Evolutionary conservation across 306 rosid species (phyloP), one percentile per base, ranked within the genome.

Genomic region (Abrus precatorius): DNA sequence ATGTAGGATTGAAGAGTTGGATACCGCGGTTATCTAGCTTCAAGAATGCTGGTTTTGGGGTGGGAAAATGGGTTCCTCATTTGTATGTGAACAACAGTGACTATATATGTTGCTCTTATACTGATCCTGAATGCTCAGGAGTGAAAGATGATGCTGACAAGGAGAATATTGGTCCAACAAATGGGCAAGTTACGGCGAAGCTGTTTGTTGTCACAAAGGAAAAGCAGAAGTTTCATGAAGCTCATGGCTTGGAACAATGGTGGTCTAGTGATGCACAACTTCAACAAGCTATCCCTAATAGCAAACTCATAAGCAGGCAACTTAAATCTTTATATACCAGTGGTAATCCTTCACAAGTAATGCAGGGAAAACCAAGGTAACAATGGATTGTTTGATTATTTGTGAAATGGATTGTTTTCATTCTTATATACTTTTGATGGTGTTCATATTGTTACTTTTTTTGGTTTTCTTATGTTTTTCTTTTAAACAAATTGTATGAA

Each of bases 181-280:
- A 75, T 14, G 89, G 85, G 69, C 90, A 84, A 53, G 81, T 78
- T 20, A 87, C 89, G 1, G 98, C 99, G 0, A 95, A 92, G 79
- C 64, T 95, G 76, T 93, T 90, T 81, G 99, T 95, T 63, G 90
- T 88, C 64, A 82, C 91, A 0, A 95, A 93, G 83, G 97, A 97
- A 74, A 93, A 92, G 60, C 99, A 95, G 89, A 93, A 78, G 90
- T 95, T 95, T 87, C 67, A 88, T 14, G 98, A 93, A 72, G 99
- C 99, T 77, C 99, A 95, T 83, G 99, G 97, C 1, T 53, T 93
- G 80, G 98, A 93, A 77, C 98, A 95, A 66, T 95, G 99, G 99
- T 95, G 98, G 98, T 93, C 99, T 3, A 92, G 85, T 70, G 98
- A 92, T 68, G 79, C 90, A 82, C 87, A 88, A 52, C 98, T 91